These are phyloP conservation scores for Saccharum hybrid DNA, from an alignment of 202 grass and related monocot genomes.

Conservation along the genomic window DNA sequence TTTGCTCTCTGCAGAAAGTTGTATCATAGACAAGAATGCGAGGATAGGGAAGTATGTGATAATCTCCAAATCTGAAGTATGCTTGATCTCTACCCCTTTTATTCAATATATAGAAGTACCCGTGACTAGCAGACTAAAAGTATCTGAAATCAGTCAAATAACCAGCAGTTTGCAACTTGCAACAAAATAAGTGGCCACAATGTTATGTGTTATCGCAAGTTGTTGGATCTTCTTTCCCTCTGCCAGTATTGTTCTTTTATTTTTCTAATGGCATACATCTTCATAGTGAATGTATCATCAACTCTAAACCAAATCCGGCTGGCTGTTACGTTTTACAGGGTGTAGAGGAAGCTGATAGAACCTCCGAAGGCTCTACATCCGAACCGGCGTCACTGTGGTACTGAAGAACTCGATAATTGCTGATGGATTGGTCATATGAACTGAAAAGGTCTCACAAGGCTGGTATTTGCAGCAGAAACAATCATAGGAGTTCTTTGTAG, in stretches of 20 bases:
- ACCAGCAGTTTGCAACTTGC: slow-evolving; percentile 5
- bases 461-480: slow-evolving; percentile 30
- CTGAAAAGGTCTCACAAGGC: neutral
- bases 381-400: slow-evolving; percentile 78
- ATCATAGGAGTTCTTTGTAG: slow-evolving; percentile 32
- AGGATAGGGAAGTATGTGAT: slow-evolving; percentile 86
- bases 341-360: slow-evolving; percentile 76
- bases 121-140: neutral
- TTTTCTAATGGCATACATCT: slow-evolving; percentile 14
- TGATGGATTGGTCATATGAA: slow-evolving; percentile 74
- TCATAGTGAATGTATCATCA: neutral
- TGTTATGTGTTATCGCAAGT: slow-evolving; percentile 16
- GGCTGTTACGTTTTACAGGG: slow-evolving; percentile 55
- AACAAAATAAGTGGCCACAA: neutral
- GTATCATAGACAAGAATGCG: slow-evolving; percentile 94
- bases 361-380: slow-evolving; percentile 77
- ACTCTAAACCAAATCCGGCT: slow-evolving; percentile 9
- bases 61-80: slow-evolving; percentile 73
- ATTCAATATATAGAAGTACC: too few species aligned
- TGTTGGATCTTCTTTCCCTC: neutral
- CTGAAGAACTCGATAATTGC: slow-evolving; percentile 79
- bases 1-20: slow-evolving; percentile 61
- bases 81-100: slow-evolving; percentile 3
- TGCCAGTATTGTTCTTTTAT: neutral
- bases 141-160: neutral